Base-by-base conservation (phyloP, 2,329 filamentous ascomycete species). In the Fusarium pilosicola region DNA sequence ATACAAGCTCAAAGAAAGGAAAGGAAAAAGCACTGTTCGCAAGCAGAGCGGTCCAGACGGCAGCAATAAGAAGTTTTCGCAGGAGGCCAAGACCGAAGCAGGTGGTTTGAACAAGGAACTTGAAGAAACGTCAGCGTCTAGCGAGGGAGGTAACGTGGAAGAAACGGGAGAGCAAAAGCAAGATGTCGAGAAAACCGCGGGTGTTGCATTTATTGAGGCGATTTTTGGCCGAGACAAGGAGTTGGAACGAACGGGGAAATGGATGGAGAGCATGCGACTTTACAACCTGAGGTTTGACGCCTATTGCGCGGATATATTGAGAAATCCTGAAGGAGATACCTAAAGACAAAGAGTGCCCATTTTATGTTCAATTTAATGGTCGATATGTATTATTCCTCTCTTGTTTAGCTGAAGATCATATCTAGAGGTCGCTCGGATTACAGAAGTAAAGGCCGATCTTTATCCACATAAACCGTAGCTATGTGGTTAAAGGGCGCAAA, bases 91-190 rank as follows among this genome's bases (percentile, higher is more conserved):
- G 15, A 17, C 7, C 0, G 20, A 30, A n/a, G 8, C 10, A 6
- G 5, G 12, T 1, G 20, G 3, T 9, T 48, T 12, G 26, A 6
- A 3, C 5, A 49, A 30, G 1, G 28, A 3, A 18, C 0, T 8
- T 5, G 14, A 12, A 6, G 4, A 12, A 11, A n/a, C 1, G 7
- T 3, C 3, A 9, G 26, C 3, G 4, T 1, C 26, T 3, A n/a
- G 0, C 1, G 7, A 30, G 10, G 3, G 28, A 17, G 10, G 20
- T 0, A 6, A 12, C n/a, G 3, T 2, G 3, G 3, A 22, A n/a
- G 20, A 48, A 3, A n/a, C 6, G 0, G 14, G 3, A 30, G 14
- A 6, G 0, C 0, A 1, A 7, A 30, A 9, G 5, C 3, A 8
- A 12, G 4, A 12, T n/a, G 10, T 0, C 1, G 28, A 30, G 3